Evolutionary conservation across 2,329 filamentous ascomycete species (phyloP).

Genomic region (Penicillium sp.): DNA sequence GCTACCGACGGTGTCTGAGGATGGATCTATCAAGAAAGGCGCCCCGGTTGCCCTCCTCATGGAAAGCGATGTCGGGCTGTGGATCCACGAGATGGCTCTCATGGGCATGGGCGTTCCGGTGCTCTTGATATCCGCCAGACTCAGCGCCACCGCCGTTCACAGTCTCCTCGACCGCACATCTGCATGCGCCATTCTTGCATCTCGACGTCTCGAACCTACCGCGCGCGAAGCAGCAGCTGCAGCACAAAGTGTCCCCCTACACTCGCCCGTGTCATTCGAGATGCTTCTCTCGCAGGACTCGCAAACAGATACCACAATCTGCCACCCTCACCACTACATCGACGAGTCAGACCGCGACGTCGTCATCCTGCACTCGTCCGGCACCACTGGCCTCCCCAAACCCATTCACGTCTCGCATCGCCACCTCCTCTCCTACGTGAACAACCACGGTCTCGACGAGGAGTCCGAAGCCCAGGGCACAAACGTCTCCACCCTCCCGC

Average conservation of each 20-base stretch:
- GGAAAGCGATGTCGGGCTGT: constrained; percentile 7
- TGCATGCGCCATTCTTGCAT: constrained; percentile 1
- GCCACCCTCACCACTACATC: constrained; percentile 3
- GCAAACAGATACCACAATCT: not conserved
- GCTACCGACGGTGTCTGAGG: not conserved
- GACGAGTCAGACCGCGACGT: constrained; percentile 3
- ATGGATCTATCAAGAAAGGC: not conserved
- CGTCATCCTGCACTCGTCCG: constrained; percentile 13
- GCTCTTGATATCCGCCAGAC: constrained; percentile 4
- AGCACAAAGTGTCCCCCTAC: not conserved
- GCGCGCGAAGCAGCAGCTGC: not conserved
- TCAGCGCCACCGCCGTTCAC: not conserved
- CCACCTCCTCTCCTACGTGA: constrained; percentile 3
- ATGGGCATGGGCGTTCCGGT: constrained; percentile 5
- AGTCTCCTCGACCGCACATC: constrained; percentile 1
- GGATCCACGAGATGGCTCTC: constrained; percentile 7
- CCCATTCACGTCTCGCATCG: constrained; percentile 13
- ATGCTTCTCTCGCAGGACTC: not conserved
- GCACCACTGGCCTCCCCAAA: constrained; percentile 15
- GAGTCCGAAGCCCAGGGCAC: constrained; percentile 1
- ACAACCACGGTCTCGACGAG: not conserved
- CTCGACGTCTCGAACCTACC: not conserved
- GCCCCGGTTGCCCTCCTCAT: constrained; percentile 6
- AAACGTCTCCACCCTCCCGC: constrained; percentile 4
- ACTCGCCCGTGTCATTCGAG: not conserved